Evolutionary conservation across 1,139 yeast species (phyloP).

Genomic region (Scheffersomyces quercinus): DNA sequence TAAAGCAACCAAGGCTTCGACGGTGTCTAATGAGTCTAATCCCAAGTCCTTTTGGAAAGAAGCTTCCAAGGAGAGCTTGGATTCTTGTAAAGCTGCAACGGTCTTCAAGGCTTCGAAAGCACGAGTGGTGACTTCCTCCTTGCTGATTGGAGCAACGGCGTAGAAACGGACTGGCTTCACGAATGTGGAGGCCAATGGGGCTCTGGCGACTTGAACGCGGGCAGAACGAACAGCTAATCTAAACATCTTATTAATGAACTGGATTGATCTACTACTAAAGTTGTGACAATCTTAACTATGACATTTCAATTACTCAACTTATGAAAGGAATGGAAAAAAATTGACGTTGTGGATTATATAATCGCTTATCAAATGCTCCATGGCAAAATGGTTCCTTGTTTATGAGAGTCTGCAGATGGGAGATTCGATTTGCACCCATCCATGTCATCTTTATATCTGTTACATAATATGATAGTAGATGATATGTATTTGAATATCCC

Average conservation of each 20-base stretch:
- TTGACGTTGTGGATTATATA: too few species aligned
- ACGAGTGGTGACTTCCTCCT: slow-evolving; percentile 48
- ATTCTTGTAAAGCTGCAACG: slow-evolving; percentile 52
- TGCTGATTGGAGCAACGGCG: slow-evolving; percentile 49
- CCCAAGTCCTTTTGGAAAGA: slow-evolving; percentile 65
- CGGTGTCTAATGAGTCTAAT: slow-evolving; percentile 70
- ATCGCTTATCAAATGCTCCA: too few species aligned
- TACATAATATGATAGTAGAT: too few species aligned
- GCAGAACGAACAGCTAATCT: slow-evolving; percentile 37
- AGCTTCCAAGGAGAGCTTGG: slow-evolving; percentile 43
- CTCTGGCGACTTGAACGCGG: slow-evolving; percentile 35
- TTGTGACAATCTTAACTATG: not conserved
- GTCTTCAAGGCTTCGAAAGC: slow-evolving; percentile 54
- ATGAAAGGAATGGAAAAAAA: too few species aligned
- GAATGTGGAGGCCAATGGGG: slow-evolving; percentile 23
- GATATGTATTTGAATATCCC: too few species aligned
- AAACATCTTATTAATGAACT: slow-evolving; percentile 17
- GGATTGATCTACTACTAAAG: not conserved
- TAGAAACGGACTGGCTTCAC: slow-evolving; percentile 44
- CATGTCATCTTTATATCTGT: too few species aligned
- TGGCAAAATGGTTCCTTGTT: too few species aligned
- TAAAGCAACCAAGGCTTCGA: slow-evolving; percentile 69
- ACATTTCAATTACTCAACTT: too few species aligned
- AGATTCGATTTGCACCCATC: too few species aligned
- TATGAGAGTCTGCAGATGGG: too few species aligned